Base-by-base conservation (phyloP, 179 eudicot species). In the Beta corolliflora region DNA sequence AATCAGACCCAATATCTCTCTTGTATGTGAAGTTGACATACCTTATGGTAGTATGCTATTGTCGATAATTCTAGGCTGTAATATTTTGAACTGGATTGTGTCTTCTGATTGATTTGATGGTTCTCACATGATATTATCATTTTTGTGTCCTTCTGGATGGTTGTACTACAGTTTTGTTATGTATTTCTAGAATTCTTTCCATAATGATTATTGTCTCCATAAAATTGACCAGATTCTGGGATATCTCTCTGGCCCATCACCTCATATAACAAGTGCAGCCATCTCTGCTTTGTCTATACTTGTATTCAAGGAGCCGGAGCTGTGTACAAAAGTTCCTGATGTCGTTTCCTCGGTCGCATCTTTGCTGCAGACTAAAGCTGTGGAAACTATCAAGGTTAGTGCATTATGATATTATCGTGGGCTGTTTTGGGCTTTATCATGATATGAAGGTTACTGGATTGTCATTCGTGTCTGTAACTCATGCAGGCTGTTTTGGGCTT, bases 361-460 rank as follows among this genome's bases (percentile, higher is more conserved):
- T 78, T 88, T 95, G 85, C 81, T 91, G 87, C 91, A 90, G 79
- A 85, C 87, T 80, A 95, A 95, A 92, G 90, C 97, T 77, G 82
- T 91, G 69, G 98, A 95, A 89, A 89, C 94, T 64, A 88, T 90
- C 85, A 95, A 95, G 89, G 99, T 95, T 81, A 81, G 98, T 88
- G 36, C 46, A 1, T 54, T 44, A 41, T 25, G 29, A n/a, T 56
- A n/a, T 25, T 58, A 23, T 71, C 25, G 65, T 59, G 60, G 48
- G 12, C 56, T 74, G 19, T 10, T 18, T 23, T 44, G 41, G 11
- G 31, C 15, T 9, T 11, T 73, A n/a, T 46, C 80, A 25, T 19
- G 50, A 77, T 68, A 29, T 14, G 29, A 48, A 48, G 9, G 52
- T 48, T 48, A 18, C 18, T 70, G 14, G 45, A 15, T 75, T 23